These are phyloP conservation scores for Tuber borchii DNA, from an alignment of 495 filamentous ascomycete species.

Conservation along the genomic window DNA sequence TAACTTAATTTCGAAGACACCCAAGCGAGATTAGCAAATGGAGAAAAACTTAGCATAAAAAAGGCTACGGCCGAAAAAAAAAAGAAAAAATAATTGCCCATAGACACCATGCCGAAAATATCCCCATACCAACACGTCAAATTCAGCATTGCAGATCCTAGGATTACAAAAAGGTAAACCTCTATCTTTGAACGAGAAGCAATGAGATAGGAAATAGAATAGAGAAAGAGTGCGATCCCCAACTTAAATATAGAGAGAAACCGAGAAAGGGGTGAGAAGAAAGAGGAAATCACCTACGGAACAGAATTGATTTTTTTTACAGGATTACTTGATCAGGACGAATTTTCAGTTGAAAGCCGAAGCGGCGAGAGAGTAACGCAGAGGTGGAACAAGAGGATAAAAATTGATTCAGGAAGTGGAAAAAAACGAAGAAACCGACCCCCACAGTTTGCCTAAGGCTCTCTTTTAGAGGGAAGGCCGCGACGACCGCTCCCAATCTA, in stretches of 20 bases:
- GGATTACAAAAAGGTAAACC: conserved; percentile 3
- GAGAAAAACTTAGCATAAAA: not conserved
- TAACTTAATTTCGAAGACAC: not conserved
- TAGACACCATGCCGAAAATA: not conserved
- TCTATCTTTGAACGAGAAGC: not conserved
- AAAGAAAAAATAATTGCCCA: not conserved
- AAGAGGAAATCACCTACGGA: not conserved
- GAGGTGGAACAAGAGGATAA: not conserved
- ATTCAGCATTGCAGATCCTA: not conserved
- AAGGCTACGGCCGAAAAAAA: not conserved
- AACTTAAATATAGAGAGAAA: not conserved
- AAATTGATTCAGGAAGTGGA: not conserved
- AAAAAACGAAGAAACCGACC: conserved; percentile 11
- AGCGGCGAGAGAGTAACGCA: not conserved
- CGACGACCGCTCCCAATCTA: not conserved
- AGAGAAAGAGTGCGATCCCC: not conserved
- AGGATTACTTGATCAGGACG: not conserved
- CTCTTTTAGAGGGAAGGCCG: not conserved
- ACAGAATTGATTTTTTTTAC: conserved; percentile 10
- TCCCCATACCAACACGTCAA: not conserved
- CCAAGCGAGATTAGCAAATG: not conserved
- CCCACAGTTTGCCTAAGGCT: conserved; percentile 6
- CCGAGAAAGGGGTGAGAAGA: not conserved
- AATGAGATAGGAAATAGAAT: not conserved
- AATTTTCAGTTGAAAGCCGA: too few species aligned